A percentile compares a stretch with the other conserved stretches of the same genome.
phyloP scores from a whole-genome alignment of 148 eudicot genomes.

The Rhododendron mucronatum region DNA sequence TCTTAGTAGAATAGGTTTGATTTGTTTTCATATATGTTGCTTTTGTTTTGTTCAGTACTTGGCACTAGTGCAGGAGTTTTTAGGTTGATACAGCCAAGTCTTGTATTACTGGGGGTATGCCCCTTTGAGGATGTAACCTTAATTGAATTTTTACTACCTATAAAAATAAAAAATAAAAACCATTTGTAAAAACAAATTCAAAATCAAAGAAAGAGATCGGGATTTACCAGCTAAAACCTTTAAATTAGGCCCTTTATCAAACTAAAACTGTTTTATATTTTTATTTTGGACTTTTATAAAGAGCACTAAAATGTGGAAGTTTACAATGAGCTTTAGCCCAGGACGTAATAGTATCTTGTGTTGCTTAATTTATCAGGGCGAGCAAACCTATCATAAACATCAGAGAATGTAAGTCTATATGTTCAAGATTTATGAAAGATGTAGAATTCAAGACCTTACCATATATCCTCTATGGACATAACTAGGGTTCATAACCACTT shows the following conservation, averaged over 20 bases:
- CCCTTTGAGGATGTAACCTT: too few species aligned
- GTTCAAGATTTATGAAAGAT: not conserved
- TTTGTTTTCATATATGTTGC: too few species aligned
- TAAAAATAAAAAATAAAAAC: not conserved
- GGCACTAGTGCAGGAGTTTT: too few species aligned
- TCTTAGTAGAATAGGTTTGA: too few species aligned
- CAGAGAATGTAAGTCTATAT: not conserved
- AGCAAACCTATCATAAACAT: not conserved
- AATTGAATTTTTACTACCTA: too few species aligned
- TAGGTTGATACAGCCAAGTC: too few species aligned
- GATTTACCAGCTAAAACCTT: not conserved
- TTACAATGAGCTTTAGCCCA: not conserved
- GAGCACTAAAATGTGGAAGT: not conserved
- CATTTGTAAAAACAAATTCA: not conserved
- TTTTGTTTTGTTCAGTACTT: too few species aligned
- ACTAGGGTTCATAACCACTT: conserved; percentile 1
- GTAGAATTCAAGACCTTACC: conserved; percentile 8
- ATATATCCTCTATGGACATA: not conserved
- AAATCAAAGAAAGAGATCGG: not conserved
- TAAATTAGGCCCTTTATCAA: not conserved
- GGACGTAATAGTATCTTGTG: not conserved
- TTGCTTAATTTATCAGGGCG: not conserved
- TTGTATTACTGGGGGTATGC: too few species aligned
- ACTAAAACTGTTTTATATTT: not conserved
- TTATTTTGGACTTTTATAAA: not conserved